These are phyloP conservation scores for Pascua guehoae DNA, from an alignment of 1,284 basidiomycete species.

Conservation along the genomic window DNA sequence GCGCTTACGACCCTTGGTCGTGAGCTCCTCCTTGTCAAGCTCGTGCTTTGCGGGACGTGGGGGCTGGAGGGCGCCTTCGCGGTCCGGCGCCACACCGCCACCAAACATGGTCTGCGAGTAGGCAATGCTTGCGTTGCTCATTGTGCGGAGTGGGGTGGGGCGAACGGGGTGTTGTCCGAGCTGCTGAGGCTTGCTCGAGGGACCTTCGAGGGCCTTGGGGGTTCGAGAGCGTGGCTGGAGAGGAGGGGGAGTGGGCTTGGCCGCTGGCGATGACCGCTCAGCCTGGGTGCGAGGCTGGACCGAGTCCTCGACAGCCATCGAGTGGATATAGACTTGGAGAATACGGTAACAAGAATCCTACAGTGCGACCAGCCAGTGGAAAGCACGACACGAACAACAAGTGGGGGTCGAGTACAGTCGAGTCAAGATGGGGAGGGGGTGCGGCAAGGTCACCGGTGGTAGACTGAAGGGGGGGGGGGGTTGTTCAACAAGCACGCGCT, in stretches of 20 bases:
- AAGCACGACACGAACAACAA: too few species aligned
- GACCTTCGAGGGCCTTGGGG: conserved; percentile 7
- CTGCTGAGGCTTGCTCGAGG: not conserved
- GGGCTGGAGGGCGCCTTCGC: conserved; percentile 1
- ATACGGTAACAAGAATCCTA: not conserved
- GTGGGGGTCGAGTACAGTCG: too few species aligned
- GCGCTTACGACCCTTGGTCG: conserved; percentile 48
- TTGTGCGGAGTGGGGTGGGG: conserved; percentile 1
- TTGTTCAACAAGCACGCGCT: too few species aligned
- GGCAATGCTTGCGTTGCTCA: conserved; percentile 8
- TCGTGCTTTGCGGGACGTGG: conserved; percentile 11
- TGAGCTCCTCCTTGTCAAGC: conserved; percentile 42
- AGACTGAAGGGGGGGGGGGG: too few species aligned
- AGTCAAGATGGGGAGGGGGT: too few species aligned
- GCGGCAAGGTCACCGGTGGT: too few species aligned
- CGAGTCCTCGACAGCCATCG: conserved; percentile 1
- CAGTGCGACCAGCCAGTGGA: too few species aligned
- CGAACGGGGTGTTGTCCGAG: conserved; percentile 10
- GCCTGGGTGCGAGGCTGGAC: not conserved
- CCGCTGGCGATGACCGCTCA: not conserved
- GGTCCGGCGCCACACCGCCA: conserved; percentile 1
- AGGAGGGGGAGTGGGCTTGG: conserved; percentile 4
- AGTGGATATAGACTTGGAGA: not conserved
- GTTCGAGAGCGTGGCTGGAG: conserved; percentile 15
- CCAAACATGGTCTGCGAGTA: conserved; percentile 16